Evolutionary conservation across 345 rosid genomes (phyloP).

Genomic region (Euphorbia peplus): DNA sequence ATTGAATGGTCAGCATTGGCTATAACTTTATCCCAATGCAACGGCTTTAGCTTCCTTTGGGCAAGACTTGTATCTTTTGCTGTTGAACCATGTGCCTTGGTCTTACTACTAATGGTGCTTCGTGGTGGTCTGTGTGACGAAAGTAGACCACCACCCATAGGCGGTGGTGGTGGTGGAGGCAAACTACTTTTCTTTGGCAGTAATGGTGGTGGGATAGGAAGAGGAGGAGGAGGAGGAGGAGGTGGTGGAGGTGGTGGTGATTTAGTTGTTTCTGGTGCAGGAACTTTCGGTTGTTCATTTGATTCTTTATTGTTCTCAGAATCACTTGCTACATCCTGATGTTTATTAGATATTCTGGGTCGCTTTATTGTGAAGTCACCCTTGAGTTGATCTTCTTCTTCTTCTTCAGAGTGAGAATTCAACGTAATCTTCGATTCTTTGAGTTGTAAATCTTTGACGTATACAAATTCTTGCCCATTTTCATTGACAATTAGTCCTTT

Average conservation of each 20-base stretch:
- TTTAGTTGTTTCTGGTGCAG: constrained; percentile 14
- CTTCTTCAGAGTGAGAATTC: constrained; percentile 42
- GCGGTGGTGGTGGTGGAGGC: constrained; percentile 24
- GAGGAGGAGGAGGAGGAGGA: constrained; percentile 16
- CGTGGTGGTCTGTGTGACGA: constrained; percentile 32
- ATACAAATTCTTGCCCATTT: constrained; percentile 51
- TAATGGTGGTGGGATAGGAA: background rate
- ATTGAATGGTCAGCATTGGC: constrained; percentile 56
- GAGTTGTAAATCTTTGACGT: constrained; percentile 43
- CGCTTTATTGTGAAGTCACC: constrained; percentile 14
- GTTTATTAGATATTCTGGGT: constrained; percentile 5
- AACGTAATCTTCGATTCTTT: constrained; percentile 31
- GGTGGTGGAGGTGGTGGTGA: constrained; percentile 18
- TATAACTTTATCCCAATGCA: constrained; percentile 64
- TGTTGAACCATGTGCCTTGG: constrained; percentile 22
- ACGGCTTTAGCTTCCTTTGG: constrained; percentile 45
- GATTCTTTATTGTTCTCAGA: background rate
- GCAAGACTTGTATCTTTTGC: constrained; percentile 26
- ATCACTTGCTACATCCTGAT: constrained; percentile 7
- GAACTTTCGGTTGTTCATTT: background rate
- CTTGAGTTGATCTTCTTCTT: constrained; percentile 35
- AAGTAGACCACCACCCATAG: constrained; percentile 14
- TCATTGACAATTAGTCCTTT: constrained; percentile 46
- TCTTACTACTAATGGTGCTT: constrained; percentile 24
- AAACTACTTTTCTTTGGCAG: constrained; percentile 4